A percentile compares a stretch with the other conserved stretches of the same genome.
phyloP scores from a whole-genome alignment of 208 protist species.

The Leishmania mexicana region DNA sequence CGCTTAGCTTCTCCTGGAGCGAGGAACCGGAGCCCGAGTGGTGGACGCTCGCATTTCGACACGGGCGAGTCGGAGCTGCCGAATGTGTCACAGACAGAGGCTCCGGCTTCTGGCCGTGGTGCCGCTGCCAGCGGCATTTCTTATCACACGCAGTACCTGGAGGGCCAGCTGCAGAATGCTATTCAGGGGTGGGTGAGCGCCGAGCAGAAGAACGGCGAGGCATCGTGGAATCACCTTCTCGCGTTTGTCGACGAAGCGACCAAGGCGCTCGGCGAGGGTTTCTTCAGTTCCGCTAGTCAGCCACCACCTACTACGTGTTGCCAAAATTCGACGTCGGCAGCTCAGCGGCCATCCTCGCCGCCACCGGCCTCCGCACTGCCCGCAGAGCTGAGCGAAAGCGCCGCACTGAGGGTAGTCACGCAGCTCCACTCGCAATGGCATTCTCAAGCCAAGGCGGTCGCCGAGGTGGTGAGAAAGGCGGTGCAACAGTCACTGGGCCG shows the following conservation, averaged over 20 bases:
- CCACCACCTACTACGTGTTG: neutral
- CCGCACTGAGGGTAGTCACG: conserved; percentile 33
- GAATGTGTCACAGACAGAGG: neutral
- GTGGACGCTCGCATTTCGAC: neutral
- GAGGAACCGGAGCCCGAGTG: neutral
- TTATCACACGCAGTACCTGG: conserved; percentile 32
- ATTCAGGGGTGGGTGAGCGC: conserved; percentile 42
- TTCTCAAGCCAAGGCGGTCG: conserved; percentile 18
- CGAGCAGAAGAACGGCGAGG: conserved; percentile 29
- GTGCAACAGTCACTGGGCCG: conserved; percentile 24
- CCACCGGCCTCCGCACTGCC: conserved; percentile 19
- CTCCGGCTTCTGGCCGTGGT: neutral
- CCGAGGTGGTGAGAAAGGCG: conserved; percentile 19
- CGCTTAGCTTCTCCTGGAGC: neutral
- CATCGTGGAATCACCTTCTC: conserved; percentile 36
- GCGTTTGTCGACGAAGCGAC: conserved; percentile 36
- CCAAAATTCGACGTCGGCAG: neutral
- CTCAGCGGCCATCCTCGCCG: neutral
- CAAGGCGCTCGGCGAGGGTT: conserved; percentile 37
- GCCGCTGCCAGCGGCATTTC: neutral
- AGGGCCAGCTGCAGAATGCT: conserved; percentile 36
- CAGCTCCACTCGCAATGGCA: conserved; percentile 51
- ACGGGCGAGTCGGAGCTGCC: neutral
- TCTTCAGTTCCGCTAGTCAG: conserved; percentile 31
- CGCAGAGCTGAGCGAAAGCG: conserved; percentile 21